Conservation (phyloP, 352 stramenopile species). For the Pelagophyceae sp. region DNA sequence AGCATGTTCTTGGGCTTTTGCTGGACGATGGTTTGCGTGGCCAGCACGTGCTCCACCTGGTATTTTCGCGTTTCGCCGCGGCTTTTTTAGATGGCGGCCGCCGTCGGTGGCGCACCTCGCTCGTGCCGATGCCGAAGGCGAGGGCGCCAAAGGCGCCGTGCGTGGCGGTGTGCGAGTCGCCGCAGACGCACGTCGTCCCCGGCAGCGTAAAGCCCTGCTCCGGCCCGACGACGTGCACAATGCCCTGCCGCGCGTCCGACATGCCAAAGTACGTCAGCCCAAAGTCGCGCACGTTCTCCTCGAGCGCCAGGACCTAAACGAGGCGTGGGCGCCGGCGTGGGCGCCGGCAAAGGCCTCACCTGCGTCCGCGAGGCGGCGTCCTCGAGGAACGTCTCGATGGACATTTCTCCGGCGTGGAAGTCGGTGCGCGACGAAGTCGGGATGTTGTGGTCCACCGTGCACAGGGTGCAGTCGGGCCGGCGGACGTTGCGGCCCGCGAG, state of each 20-base stretch:
- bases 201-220: constrained; percentile 70
- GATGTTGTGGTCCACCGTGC: constrained; percentile 67
- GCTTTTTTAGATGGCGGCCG: no score
- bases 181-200: constrained; percentile 59
- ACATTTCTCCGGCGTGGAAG: not conserved
- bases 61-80: no score
- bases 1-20: constrained; percentile 63
- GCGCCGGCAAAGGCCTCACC: no score
- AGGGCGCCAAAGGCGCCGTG: constrained; percentile 68
- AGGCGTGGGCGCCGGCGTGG: no score
- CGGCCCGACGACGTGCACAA: constrained; percentile 67
- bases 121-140: constrained; percentile 68
- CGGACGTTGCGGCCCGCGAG: constrained; percentile 50
- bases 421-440: constrained; percentile 48
- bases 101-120: no score
- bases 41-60: constrained; percentile 68
- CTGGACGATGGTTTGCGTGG: constrained; percentile 64
- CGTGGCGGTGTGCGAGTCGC: constrained; percentile 62
- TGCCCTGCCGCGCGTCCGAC: constrained; percentile 62
- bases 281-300: constrained; percentile 60
- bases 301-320: constrained; percentile 60
- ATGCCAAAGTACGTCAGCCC: constrained; percentile 67
- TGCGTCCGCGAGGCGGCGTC: constrained; percentile 43
- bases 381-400: constrained; percentile 23
- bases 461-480: constrained; percentile 60